phyloP scores from a whole-genome alignment of 106 monocot species.

The Phalaenopsis aphrodite region DNA sequence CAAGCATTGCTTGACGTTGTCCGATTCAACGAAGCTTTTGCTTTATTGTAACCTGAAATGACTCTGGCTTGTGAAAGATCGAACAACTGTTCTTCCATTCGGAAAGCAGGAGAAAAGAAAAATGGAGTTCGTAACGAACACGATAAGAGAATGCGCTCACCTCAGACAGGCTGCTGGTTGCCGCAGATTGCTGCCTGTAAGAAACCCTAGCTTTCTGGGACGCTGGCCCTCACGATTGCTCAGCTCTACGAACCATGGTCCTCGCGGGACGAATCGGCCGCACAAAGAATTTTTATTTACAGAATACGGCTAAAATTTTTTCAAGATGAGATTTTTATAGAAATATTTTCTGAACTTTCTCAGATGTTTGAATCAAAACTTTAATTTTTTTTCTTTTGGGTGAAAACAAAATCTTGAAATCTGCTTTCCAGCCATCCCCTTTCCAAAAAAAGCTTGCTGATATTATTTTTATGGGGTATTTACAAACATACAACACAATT shows the following conservation, averaged over 20 bases:
- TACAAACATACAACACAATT: no score
- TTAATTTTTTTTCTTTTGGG: no score
- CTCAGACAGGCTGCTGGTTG: background rate
- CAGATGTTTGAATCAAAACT: no score
- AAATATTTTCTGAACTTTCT: no score
- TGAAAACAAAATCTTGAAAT: no score
- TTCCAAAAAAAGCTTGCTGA: no score
- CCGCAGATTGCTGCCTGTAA: background rate
- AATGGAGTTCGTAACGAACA: background rate
- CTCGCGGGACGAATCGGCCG: no score
- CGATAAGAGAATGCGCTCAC: background rate
- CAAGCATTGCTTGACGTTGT: constrained; percentile 37
- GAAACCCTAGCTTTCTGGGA: background rate
- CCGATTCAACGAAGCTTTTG: background rate
- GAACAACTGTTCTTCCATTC: background rate
- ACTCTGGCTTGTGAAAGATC: background rate
- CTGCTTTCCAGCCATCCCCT: no score
- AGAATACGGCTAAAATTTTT: background rate
- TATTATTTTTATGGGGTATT: no score
- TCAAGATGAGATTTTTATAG: no score
- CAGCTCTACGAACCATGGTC: no score
- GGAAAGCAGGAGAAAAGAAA: background rate
- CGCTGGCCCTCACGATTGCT: background rate
- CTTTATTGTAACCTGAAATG: background rate
- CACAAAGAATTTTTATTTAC: no score